phyloP scores from a whole-genome alignment of 371 early-diverging fungal species.

The Mucor velutinosus region DNA sequence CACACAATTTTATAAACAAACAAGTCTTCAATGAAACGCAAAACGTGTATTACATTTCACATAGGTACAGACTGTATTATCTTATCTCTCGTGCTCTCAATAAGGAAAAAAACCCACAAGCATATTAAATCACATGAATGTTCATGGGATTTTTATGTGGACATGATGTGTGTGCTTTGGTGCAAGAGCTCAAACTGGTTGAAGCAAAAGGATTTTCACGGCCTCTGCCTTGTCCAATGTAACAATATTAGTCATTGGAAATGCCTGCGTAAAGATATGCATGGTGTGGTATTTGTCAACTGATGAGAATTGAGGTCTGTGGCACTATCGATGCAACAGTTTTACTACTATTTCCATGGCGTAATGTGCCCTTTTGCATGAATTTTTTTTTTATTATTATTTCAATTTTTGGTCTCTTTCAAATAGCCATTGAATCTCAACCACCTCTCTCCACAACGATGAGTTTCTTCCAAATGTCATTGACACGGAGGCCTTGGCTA shows the following conservation, averaged over 20 bases:
- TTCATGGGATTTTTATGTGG: not conserved
- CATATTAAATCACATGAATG: not conserved
- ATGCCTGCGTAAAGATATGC: not conserved
- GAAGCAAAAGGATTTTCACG: too few species aligned
- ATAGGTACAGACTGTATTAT: not conserved
- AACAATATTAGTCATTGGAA: not conserved
- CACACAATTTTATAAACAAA: not conserved
- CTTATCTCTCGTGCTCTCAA: not conserved
- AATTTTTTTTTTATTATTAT: slow-evolving; percentile 4
- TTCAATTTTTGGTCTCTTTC: slow-evolving; percentile 46
- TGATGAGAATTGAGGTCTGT: not conserved
- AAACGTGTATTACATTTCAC: not conserved
- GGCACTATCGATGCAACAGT: not conserved
- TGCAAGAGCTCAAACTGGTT: too few species aligned
- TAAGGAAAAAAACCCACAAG: not conserved
- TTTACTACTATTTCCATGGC: not conserved
- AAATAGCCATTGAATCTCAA: slow-evolving; percentile 47
- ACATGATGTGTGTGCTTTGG: too few species aligned
- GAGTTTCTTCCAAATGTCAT: slow-evolving; percentile 34
- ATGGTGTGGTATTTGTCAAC: too few species aligned
- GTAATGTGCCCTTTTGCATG: not conserved
- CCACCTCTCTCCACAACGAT: slow-evolving; percentile 37
- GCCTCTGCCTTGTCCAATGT: too few species aligned
- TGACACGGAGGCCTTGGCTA: slow-evolving; percentile 23
- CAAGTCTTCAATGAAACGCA: not conserved